Percentiles rank a stretch among this genome's conserved stretches.
phyloP scores from a whole-genome alignment of 2,329 filamentous ascomycete genomes.

The Penicillium sp. region DNA sequence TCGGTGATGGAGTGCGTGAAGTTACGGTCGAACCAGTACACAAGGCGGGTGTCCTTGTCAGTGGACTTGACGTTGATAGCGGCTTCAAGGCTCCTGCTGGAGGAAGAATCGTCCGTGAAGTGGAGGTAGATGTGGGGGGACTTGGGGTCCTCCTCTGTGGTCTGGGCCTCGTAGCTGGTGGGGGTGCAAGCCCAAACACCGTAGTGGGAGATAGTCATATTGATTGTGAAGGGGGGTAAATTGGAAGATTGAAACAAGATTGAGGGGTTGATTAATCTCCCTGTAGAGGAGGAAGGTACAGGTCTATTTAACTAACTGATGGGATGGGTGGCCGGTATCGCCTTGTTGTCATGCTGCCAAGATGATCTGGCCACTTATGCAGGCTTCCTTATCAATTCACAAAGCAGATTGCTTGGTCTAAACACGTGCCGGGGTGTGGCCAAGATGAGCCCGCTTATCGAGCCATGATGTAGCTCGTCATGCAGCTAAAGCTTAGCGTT shows the following conservation, averaged over 20 bases:
- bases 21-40: slow-evolving; percentile 33
- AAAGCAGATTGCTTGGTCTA: neutral
- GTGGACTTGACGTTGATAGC: slow-evolving; percentile 38
- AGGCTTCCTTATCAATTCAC: neutral
- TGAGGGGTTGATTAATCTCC: too few relatives aligned
- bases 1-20: slow-evolving; percentile 30
- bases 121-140: slow-evolving; percentile 34
- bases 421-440: slow-evolving; percentile 8
- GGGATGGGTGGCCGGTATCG: neutral
- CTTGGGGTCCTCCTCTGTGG: slow-evolving; percentile 17
- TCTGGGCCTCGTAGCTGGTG: slow-evolving; percentile 17
- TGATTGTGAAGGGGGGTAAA: neutral
- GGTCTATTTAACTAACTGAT: neutral
- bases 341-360: neutral
- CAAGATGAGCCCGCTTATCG: neutral
- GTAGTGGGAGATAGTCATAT: slow-evolving; percentile 20
- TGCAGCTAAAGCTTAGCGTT: slow-evolving; percentile 16
- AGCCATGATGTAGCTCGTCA: slow-evolving; percentile 8
- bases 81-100: slow-evolving; percentile 21
- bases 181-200: slow-evolving; percentile 23
- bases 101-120: slow-evolving; percentile 23
- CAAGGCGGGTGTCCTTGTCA: slow-evolving; percentile 27
- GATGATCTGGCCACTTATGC: neutral
- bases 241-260: neutral
- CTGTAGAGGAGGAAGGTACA: neutral